Conservation (phyloP, 805 yeast species). For the Lachancea lanzarotensis region DNA sequence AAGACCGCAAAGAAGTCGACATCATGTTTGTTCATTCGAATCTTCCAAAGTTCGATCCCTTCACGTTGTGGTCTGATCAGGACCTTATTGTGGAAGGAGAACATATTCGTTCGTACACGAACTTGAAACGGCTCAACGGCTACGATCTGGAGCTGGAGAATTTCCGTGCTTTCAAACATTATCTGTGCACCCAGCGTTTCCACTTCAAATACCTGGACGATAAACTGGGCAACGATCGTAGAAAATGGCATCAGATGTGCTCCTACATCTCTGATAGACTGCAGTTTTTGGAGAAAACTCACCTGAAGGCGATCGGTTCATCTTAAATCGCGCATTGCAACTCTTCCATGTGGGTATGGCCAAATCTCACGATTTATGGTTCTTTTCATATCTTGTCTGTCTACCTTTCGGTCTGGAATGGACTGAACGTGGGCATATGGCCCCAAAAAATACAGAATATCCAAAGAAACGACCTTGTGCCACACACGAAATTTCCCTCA, state of each 20-base stretch:
- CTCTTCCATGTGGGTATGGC: neutral
- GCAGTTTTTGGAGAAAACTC: constrained; percentile 17
- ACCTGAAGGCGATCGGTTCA: constrained; percentile 14
- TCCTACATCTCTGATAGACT: constrained; percentile 16
- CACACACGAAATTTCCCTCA: too few relatives aligned
- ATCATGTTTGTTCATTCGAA: constrained; percentile 37
- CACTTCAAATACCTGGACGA: constrained; percentile 17
- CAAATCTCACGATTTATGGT: too few relatives aligned
- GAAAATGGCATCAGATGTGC: constrained; percentile 22
- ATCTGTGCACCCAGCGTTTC: constrained; percentile 16
- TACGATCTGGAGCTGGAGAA: constrained; percentile 28
- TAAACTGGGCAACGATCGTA: constrained; percentile 5
- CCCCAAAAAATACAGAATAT: too few relatives aligned
- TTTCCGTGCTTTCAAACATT: constrained; percentile 18
- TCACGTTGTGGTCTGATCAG: constrained; percentile 16
- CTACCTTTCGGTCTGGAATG: too few relatives aligned
- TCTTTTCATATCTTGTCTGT: too few relatives aligned
- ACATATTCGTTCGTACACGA: constrained; percentile 23
- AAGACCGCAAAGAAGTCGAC: constrained; percentile 12
- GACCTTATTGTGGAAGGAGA: constrained; percentile 18
- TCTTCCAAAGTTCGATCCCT: constrained; percentile 35
- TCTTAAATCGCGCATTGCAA: neutral
- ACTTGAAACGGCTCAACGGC: constrained; percentile 11
- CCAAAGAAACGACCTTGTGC: too few relatives aligned
- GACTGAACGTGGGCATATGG: too few relatives aligned